Percentiles rank a stretch among this genome's conserved stretches.
Evolutionary conservation across 306 rosid genomes (phyloP).

Genomic region (Cercis canadensis): DNA sequence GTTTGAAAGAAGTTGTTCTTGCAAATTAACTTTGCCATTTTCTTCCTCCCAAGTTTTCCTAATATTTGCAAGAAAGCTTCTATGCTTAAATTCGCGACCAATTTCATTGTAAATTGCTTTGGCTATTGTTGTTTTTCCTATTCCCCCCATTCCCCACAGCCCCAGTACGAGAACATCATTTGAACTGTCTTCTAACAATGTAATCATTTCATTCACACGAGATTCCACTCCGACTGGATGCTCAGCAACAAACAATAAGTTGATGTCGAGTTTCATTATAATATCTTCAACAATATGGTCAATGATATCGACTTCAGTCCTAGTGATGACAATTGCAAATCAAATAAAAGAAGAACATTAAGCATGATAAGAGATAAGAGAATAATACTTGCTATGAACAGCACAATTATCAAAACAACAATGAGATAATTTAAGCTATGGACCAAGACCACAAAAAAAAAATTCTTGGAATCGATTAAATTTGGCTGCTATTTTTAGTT

Average conservation of each 20-base stretch:
- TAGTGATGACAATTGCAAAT: too few relatives aligned
- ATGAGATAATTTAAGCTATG: too few relatives aligned
- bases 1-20: conserved; percentile 33
- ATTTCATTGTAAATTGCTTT: conserved; percentile 38
- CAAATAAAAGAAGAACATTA: too few relatives aligned
- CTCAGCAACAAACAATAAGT: conserved; percentile 8
- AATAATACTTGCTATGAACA: too few relatives aligned
- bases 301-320: too few relatives aligned
- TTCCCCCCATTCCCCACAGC: conserved; percentile 42
- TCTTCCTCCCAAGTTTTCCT: neutral
- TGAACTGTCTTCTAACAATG: neutral
- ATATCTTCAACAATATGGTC: too few relatives aligned
- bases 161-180: neutral
- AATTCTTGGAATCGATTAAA: too few relatives aligned
- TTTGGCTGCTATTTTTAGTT: too few relatives aligned
- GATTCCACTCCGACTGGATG: conserved; percentile 25
- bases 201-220: neutral
- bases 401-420: too few relatives aligned
- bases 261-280: neutral
- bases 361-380: too few relatives aligned
- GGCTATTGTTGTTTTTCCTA: conserved; percentile 38
- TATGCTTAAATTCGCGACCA: neutral
- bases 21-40: conserved; percentile 15
- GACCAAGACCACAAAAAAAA: too few relatives aligned
- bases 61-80: conserved; percentile 19